A percentile compares a stretch with the other conserved stretches of the same genome.
Conservation (phyloP, 2,329 filamentous ascomycete species). For the Nothopassalora personata region DNA sequence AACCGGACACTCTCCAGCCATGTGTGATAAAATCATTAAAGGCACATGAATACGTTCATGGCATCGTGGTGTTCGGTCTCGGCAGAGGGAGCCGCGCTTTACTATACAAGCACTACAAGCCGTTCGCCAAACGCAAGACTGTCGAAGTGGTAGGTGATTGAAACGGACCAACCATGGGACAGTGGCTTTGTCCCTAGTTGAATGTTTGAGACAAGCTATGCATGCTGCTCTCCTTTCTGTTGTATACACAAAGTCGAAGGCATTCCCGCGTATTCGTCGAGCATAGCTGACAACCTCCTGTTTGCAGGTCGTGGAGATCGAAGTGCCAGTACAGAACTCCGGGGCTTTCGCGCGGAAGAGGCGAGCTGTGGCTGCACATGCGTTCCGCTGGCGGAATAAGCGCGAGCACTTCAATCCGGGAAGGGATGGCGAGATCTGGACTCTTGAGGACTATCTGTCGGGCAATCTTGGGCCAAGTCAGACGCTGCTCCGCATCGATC, state of each 20-base stretch:
- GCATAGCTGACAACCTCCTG: too few species aligned
- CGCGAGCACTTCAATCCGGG: neutral
- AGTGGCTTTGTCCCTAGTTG: too few species aligned
- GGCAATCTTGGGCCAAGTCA: slow-evolving; percentile 13
- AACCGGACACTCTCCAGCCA: slow-evolving; percentile 17
- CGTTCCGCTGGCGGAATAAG: slow-evolving; percentile 5
- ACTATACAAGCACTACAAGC: slow-evolving; percentile 25
- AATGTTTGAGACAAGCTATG: too few species aligned
- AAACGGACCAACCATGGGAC: too few species aligned
- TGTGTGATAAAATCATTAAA: slow-evolving; percentile 18
- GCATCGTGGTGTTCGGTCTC: slow-evolving; percentile 28
- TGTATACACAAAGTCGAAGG: too few species aligned
- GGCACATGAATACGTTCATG: slow-evolving; percentile 21
- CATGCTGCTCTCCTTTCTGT: too few species aligned
- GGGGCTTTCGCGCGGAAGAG: neutral
- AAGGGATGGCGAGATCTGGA: slow-evolving; percentile 15
- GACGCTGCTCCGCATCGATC: slow-evolving; percentile 8
- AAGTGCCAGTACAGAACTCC: neutral
- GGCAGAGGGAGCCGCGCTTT: slow-evolving; percentile 15
- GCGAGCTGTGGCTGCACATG: slow-evolving; percentile 9
- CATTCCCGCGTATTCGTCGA: too few species aligned
- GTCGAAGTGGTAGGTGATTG: slow-evolving; percentile 10
- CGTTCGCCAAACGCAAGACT: slow-evolving; percentile 11
- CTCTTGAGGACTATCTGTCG: slow-evolving; percentile 21
- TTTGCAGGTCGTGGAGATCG: slow-evolving; percentile 7